phyloP scores from a whole-genome alignment of 164 flowering plant species.

The Stephania cephalantha region DNA sequence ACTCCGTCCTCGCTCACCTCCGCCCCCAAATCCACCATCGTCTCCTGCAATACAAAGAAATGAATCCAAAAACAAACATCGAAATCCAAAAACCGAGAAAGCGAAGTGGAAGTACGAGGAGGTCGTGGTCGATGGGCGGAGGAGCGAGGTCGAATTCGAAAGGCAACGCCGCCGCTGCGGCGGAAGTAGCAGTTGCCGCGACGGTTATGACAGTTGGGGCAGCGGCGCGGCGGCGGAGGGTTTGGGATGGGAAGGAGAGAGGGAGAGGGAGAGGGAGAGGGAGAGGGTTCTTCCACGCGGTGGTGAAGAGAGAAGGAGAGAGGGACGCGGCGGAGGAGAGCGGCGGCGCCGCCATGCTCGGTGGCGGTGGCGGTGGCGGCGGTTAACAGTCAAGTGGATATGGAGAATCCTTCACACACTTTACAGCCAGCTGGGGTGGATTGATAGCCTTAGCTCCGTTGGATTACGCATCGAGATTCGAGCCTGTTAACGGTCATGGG shows the following conservation, averaged over 20 bases:
- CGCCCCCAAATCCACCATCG: conserved; percentile 30
- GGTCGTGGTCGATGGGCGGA: conserved; percentile 66
- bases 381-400: too few species aligned
- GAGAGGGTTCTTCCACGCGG: not conserved
- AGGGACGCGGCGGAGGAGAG: not conserved
- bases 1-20: conserved; percentile 42
- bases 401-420: too few species aligned
- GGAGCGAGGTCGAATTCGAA: conserved; percentile 56
- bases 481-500: too few species aligned
- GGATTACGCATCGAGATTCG: too few species aligned
- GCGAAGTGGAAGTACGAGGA: conserved; percentile 25
- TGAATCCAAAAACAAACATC: not conserved
- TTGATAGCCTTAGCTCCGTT: too few species aligned
- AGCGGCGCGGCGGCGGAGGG: not conserved
- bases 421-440: too few species aligned
- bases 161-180: conserved; percentile 5
- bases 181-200: conserved; percentile 5
- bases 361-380: too few species aligned
- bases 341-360: too few species aligned
- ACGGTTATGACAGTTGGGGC: not conserved
- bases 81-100: not conserved
- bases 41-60: conserved; percentile 30
- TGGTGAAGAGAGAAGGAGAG: not conserved
- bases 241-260: not conserved
- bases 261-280: not conserved